Percentiles rank a stretch among this genome's conserved stretches.
Evolutionary conservation across 352 stramenopile species (phyloP).

Genomic region (Phytophthora macrochlamydospora): DNA sequence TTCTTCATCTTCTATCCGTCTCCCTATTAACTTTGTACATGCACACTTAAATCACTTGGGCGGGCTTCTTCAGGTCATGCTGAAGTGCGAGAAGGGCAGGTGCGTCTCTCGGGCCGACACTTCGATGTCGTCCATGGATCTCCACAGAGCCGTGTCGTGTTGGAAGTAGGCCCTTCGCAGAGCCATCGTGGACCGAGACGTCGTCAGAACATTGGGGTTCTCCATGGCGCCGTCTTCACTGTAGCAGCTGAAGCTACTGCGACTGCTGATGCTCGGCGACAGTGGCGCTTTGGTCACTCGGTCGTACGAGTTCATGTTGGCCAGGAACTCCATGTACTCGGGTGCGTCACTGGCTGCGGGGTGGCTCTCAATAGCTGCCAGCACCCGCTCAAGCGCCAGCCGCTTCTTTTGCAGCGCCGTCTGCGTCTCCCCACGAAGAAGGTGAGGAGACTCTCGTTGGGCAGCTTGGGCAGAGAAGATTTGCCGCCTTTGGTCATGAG

Average conservation of each 20-base stretch:
- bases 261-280: conserved; percentile 32
- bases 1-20: not conserved
- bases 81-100: conserved; percentile 62
- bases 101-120: conserved; percentile 34
- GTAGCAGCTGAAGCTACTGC: conserved; percentile 37
- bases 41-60: conserved; percentile 12
- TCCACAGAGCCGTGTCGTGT: conserved; percentile 17
- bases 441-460: conserved; percentile 60
- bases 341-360: conserved; percentile 51
- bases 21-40: conserved; percentile 24
- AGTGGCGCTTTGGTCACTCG: conserved; percentile 34
- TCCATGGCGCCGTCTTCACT: conserved; percentile 35
- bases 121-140: conserved; percentile 21
- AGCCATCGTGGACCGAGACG: conserved; percentile 37
- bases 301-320: conserved; percentile 60
- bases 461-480: conserved; percentile 53
- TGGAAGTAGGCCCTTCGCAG: conserved; percentile 42
- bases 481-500: conserved; percentile 40
- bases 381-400: conserved; percentile 58
- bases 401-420: conserved; percentile 70
- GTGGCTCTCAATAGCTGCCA: conserved; percentile 69
- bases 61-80: conserved; percentile 42
- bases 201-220: conserved; percentile 22
- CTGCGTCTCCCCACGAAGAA: conserved; percentile 75
- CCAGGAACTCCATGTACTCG: conserved; percentile 73